phyloP scores from a whole-genome alignment of 495 filamentous ascomycete species.

The Mytilinidion resinicola region DNA sequence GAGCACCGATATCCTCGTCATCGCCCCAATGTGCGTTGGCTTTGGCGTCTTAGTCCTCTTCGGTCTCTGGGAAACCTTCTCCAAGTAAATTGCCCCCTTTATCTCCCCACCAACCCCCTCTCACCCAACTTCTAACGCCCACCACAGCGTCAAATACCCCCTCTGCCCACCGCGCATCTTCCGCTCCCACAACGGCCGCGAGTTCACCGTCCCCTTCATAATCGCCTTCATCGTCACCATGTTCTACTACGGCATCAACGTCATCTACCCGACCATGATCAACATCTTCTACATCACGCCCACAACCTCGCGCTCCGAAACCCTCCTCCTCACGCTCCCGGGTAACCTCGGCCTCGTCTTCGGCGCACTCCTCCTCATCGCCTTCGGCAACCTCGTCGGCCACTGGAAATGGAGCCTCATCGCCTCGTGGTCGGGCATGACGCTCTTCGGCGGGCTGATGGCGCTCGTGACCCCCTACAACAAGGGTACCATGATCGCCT shows the following conservation, averaged over 20 bases:
- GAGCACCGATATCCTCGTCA: conserved; percentile 9
- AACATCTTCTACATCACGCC: conserved; percentile 28
- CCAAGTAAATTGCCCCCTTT: conserved; percentile 5
- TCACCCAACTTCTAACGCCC: too few relatives aligned
- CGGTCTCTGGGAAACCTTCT: conserved; percentile 20
- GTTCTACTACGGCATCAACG: conserved; percentile 32
- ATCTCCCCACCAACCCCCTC: too few relatives aligned
- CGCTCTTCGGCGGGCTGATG: conserved; percentile 28
- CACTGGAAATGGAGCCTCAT: conserved; percentile 28
- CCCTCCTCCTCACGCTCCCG: conserved; percentile 29
- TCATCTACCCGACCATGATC: conserved; percentile 32
- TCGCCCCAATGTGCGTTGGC: conserved; percentile 19
- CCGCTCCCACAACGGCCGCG: conserved; percentile 19
- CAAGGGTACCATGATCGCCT: conserved; percentile 28
- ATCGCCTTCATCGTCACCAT: conserved; percentile 29
- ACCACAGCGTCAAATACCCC: background rate
- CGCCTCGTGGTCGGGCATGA: conserved; percentile 18
- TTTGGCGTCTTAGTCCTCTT: conserved; percentile 19
- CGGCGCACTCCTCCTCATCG: conserved; percentile 28
- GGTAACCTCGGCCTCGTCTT: conserved; percentile 28
- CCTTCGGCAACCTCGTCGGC: conserved; percentile 23
- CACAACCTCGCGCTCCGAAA: conserved; percentile 14
- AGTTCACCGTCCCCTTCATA: conserved; percentile 31
- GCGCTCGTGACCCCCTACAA: conserved; percentile 29
- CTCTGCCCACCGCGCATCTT: conserved; percentile 24